A percentile compares a stretch with the other conserved stretches of the same genome.
phyloP scores from a whole-genome alignment of 176 grass and related monocot species.

The Oryza longistaminata region DNA sequence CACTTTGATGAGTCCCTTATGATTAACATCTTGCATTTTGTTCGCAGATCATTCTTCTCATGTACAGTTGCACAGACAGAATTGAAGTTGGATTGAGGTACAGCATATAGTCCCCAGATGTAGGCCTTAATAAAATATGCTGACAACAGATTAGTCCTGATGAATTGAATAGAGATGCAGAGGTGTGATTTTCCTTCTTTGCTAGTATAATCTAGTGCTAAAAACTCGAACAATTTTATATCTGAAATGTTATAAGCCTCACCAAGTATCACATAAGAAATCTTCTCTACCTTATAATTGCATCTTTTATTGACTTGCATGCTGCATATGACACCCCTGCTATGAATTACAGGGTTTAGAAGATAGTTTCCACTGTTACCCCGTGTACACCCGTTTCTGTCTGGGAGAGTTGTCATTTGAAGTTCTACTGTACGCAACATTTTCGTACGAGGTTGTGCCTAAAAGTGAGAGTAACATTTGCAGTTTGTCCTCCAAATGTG shows the following conservation, averaged over 20 bases:
- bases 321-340: background rate
- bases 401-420: constrained; percentile 15
- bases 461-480: background rate
- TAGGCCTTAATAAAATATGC: constrained; percentile 1
- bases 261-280: background rate
- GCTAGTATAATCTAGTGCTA: background rate
- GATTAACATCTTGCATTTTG: background rate
- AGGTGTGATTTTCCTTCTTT: background rate
- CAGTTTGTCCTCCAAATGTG: background rate
- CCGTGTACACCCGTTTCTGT: constrained; percentile 1
- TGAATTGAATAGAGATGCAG: background rate
- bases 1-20: constrained; percentile 1
- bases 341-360: constrained; percentile 30
- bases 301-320: background rate
- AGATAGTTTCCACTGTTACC: background rate
- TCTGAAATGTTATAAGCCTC: background rate
- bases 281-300: background rate
- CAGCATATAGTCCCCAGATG: background rate
- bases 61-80: constrained; percentile 41
- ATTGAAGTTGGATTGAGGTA: constrained; percentile 52
- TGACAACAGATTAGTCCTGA: constrained; percentile 1
- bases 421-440: background rate
- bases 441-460: constrained; percentile 15
- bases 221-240: background rate
- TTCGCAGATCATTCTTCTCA: constrained; percentile 46